Base-by-base conservation (phyloP, 1,284 basidiomycete genomes). In the Meira nashicola region DNA sequence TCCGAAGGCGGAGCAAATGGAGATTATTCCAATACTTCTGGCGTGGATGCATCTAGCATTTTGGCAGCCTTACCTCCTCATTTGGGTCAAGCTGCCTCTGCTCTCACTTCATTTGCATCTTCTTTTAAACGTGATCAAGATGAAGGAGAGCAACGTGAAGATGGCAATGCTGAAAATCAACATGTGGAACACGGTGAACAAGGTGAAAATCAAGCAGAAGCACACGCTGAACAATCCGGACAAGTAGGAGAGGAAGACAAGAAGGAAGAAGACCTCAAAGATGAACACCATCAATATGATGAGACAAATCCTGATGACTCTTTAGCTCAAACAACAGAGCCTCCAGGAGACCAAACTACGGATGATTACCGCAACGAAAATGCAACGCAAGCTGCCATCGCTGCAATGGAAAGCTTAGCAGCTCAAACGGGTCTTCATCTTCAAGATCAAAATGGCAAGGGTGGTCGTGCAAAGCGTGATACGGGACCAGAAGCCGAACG, bases 401-500 rank as follows among this genome's bases (percentile, higher is more conserved):
- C 73, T 7, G 65, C 64, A 19, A 63, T 74, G 21, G 70, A 68
- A 57, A 68, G 68, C 9, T 63, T 74, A 0, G 70, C 70, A 6
- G 59, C 66, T 5, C 61, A 53, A 38, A 41, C 38, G 15, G 14
- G 28, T 19, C 37, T 53, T 14, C 3, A 39, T 14, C 12, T 41
- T 4, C 50, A 39, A 39, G 39, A 23, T n/a, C 28, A 59, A 37
- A 19, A 59, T 57, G 53, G 57, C 21, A 23, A 59, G 46, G 41
- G 19, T 6, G 49, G 50, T 19, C 23, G 50, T 17, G 19, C 12
- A n/a, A 53, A 53, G 50, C 17, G 28, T 19, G 50, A 41, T 46
- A 62, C 62, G 15, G 68, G 63, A 10, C 71, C 70, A 14, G 71
- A 75, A 59, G 55, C 71, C 1, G 73, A 76, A 41, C 63, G 73